These are phyloP conservation scores for Colletotrichum sp. DNA, from an alignment of 2,329 filamentous ascomycete species.

Conservation along the genomic window DNA sequence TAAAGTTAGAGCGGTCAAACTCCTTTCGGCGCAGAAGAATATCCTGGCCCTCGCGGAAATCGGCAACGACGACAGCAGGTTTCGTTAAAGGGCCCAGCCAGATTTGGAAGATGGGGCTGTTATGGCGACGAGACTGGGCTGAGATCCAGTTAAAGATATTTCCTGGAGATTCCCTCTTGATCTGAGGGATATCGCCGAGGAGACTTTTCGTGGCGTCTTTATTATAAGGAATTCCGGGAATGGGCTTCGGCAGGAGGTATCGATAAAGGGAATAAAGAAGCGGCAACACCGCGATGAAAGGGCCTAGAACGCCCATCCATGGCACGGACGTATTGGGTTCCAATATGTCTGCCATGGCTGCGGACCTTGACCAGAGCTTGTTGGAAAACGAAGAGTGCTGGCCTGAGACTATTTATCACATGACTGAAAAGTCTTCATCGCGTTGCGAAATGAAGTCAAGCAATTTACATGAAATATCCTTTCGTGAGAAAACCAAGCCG, in stretches of 20 bases:
- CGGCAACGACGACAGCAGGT: conserved; percentile 33
- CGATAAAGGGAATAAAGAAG: not conserved
- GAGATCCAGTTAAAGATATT: not conserved
- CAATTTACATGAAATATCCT: not conserved
- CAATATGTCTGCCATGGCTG: not conserved
- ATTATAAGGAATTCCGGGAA: not conserved
- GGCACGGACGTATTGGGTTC: not conserved
- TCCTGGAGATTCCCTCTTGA: not conserved
- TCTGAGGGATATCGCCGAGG: not conserved
- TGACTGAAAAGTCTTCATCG: not conserved
- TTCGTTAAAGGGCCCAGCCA: conserved; percentile 35
- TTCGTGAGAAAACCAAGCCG: not conserved
- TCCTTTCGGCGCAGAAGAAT: conserved; percentile 36
- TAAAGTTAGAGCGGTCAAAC: conserved; percentile 33
- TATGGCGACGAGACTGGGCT: not conserved
- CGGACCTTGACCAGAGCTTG: not conserved
- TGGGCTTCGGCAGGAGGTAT: not conserved
- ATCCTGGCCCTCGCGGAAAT: conserved; percentile 36
- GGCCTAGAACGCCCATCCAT: not conserved
- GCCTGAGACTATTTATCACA: not conserved
- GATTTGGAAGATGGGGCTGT: conserved; percentile 30
- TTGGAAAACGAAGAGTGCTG: not conserved
- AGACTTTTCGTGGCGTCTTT: not conserved
- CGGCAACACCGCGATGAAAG: not conserved
- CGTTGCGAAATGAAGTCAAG: not conserved